phyloP scores from a whole-genome alignment of 1,139 yeast genomes.

The Tardiomyces blankii region DNA sequence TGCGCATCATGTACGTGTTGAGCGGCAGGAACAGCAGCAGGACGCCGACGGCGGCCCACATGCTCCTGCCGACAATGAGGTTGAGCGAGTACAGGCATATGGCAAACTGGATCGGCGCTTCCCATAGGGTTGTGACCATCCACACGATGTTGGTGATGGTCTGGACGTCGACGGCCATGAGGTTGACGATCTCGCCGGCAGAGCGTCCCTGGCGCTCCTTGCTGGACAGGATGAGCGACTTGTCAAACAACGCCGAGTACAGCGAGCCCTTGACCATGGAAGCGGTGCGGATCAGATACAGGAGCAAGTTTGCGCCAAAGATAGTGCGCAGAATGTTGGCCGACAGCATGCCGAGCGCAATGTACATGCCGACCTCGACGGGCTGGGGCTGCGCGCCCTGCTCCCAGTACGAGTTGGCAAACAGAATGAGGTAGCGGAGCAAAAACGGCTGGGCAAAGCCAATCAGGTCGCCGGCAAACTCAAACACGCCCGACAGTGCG shows the following conservation, averaged over 20 bases:
- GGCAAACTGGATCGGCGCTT: slow-evolving; percentile 88
- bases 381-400: slow-evolving; percentile 28
- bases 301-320: slow-evolving; percentile 59
- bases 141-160: slow-evolving; percentile 35
- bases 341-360: slow-evolving; percentile 69
- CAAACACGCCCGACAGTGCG: not conserved
- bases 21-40: slow-evolving; percentile 42
- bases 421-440: slow-evolving; percentile 55
- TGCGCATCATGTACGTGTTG: slow-evolving; percentile 39
- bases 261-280: slow-evolving; percentile 23
- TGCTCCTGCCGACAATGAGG: slow-evolving; percentile 48
- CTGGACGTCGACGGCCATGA: slow-evolving; percentile 78
- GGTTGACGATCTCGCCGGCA: slow-evolving; percentile 71
- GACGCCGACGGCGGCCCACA: slow-evolving; percentile 45
- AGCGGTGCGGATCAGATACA: slow-evolving; percentile 32
- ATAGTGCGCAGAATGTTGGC: slow-evolving; percentile 74
- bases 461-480: slow-evolving; percentile 15
- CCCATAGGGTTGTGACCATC: slow-evolving; percentile 38
- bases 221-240: slow-evolving; percentile 64
- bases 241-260: slow-evolving; percentile 65
- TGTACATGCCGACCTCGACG: slow-evolving; percentile 65
- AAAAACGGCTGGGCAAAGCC: slow-evolving; percentile 82
- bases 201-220: slow-evolving; percentile 67
- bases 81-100: slow-evolving; percentile 66
- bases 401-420: slow-evolving; percentile 53